These are phyloP conservation scores for Colletotrichum scovillei DNA, from an alignment of 2,329 filamentous ascomycete species.

Conservation along the genomic window DNA sequence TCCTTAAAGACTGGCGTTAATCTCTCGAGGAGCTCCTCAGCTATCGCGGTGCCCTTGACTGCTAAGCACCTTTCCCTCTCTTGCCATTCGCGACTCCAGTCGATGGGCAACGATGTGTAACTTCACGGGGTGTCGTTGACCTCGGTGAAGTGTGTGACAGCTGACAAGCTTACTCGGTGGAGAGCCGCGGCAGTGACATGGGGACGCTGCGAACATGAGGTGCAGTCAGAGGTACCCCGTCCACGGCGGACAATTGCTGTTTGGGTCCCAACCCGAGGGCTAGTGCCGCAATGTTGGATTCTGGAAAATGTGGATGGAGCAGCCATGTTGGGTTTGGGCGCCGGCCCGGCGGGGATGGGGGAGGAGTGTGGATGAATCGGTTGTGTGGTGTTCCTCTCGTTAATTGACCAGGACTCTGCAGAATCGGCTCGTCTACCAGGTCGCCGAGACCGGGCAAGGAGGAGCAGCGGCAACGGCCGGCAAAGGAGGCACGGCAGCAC, in stretches of 20 bases:
- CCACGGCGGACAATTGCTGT: conserved; percentile 6
- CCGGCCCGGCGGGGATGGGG: conserved; percentile 29
- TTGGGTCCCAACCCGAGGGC: conserved; percentile 21
- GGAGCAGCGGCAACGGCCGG: conserved; percentile 25
- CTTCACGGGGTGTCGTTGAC: conserved; percentile 34
- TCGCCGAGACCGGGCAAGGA: conserved; percentile 30
- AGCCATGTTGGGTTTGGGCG: conserved; percentile 32
- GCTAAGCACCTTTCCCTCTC: conserved; percentile 31
- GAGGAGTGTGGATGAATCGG: conserved; percentile 4
- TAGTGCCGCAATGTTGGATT: conserved; percentile 34
- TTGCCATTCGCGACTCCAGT: conserved; percentile 30
- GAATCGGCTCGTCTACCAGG: conserved; percentile 16
- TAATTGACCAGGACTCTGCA: conserved; percentile 28
- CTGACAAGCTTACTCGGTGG: conserved; percentile 35
- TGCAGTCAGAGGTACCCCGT: conserved; percentile 31
- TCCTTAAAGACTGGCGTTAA: conserved; percentile 35
- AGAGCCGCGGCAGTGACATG: conserved; percentile 33
- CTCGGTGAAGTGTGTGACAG: conserved; percentile 31
- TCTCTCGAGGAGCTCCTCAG: conserved; percentile 29
- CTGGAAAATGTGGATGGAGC: conserved; percentile 36
- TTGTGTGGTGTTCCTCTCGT: not conserved
- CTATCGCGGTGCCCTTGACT: conserved; percentile 8
- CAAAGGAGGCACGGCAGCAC: not conserved
- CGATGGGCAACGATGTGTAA: conserved; percentile 22
- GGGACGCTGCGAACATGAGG: conserved; percentile 29